phyloP scores from a whole-genome alignment of 257 asterid genomes.

The Parsonsia alboflavescens region DNA sequence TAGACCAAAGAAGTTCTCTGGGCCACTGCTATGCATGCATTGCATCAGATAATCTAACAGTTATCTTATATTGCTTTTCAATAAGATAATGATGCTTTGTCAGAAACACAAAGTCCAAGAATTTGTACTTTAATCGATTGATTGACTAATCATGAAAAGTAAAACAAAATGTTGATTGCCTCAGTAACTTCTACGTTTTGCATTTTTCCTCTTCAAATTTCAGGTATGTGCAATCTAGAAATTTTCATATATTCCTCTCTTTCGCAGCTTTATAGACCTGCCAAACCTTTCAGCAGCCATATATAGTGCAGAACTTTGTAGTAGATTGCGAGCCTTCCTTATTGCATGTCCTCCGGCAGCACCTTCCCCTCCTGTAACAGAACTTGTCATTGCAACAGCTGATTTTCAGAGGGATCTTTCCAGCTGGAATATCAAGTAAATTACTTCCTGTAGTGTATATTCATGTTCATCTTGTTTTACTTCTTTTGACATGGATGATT shows the following conservation, averaged over 20 bases:
- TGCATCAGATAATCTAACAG: background rate
- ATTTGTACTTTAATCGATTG: background rate
- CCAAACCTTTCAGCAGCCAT: conserved; percentile 53
- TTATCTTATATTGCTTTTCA: background rate
- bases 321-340: conserved; percentile 50
- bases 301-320: conserved; percentile 50
- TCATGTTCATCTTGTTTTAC: background rate
- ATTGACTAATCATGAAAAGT: background rate
- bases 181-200: background rate
- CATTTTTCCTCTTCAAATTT: background rate
- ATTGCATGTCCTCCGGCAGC: conserved; percentile 55
- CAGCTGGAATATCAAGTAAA: conserved; percentile 47
- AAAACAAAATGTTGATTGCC: background rate
- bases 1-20: background rate
- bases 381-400: conserved; percentile 48
- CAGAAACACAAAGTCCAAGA: background rate
- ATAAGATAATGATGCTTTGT: background rate
- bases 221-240: background rate
- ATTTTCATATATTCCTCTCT: conserved; percentile 2
- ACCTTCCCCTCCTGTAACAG: conserved; percentile 48
- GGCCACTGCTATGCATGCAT: background rate
- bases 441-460: background rate
- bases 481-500: conserved; percentile 1
- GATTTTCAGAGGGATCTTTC: conserved; percentile 51
- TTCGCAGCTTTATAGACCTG: conserved; percentile 42